A percentile compares a stretch with the other conserved stretches of the same genome.
phyloP scores from a whole-genome alignment of 1,284 basidiomycete genomes.

The Cryptococcus wingfieldii region DNA sequence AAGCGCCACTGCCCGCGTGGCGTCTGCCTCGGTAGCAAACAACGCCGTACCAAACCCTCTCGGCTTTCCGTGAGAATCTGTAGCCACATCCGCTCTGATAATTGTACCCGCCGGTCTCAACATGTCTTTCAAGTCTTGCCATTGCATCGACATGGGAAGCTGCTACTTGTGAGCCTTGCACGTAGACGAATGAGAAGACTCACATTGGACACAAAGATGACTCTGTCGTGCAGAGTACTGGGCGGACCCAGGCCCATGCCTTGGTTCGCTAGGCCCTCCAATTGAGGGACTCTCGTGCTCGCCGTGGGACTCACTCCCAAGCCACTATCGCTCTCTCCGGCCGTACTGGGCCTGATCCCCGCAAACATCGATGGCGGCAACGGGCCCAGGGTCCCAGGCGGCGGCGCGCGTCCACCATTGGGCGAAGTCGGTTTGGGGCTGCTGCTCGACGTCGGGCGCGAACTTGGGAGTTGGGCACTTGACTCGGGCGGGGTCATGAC shows the following conservation, averaged over 20 bases:
- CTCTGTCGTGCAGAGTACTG: constrained; percentile 48
- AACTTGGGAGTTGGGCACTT: background rate
- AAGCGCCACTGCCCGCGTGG: constrained; percentile 75
- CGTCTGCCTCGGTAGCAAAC: constrained; percentile 77
- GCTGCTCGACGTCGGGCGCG: constrained; percentile 6
- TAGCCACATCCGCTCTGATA: constrained; percentile 79
- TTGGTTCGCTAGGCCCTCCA: constrained; percentile 36
- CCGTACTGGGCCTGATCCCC: constrained; percentile 14
- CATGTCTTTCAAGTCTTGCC: constrained; percentile 94
- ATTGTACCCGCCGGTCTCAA: constrained; percentile 84
- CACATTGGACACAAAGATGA: constrained; percentile 65
- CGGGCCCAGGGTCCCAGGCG: constrained; percentile 24
- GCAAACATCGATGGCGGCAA: constrained; percentile 25
- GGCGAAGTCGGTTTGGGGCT: background rate
- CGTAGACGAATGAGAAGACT: constrained; percentile 23
- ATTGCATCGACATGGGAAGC: constrained; percentile 95
- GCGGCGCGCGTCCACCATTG: constrained; percentile 12
- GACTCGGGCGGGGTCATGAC: constrained; percentile 10
- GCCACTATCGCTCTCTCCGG: background rate
- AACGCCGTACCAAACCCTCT: constrained; percentile 84
- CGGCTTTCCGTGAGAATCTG: constrained; percentile 78
- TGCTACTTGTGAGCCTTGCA: background rate
- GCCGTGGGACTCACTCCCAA: background rate
- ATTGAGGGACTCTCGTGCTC: constrained; percentile 13
- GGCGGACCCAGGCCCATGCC: constrained; percentile 37